A percentile compares a stretch with the other conserved stretches of the same genome.
Conservation (phyloP, 495 filamentous ascomycete species). For the Sordaria brevicollis region DNA sequence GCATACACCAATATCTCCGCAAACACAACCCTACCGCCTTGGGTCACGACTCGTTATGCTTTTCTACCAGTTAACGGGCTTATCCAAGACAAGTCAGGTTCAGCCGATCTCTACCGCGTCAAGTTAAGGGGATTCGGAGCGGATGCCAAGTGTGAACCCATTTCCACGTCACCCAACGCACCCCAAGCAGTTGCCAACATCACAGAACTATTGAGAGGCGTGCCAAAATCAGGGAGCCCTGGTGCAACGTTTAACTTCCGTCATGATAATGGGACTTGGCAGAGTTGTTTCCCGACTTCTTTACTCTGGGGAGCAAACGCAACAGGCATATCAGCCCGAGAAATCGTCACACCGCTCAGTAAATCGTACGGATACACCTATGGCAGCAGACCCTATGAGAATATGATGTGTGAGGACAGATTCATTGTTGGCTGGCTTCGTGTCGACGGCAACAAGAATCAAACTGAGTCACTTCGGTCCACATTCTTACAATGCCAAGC, state of each 20-base stretch:
- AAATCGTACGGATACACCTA: no score
- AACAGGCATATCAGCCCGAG: no score
- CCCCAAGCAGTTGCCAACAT: no score
- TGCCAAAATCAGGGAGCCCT: no score
- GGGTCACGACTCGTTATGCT: constrained; percentile 19
- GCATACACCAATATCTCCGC: constrained; percentile 21
- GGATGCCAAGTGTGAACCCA: no score
- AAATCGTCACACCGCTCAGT: no score
- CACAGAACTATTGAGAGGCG: no score
- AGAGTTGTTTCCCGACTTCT: not conserved
- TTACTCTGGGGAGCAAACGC: not conserved
- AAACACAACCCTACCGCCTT: constrained; percentile 20
- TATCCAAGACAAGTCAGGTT: no score
- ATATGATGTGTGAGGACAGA: not conserved
- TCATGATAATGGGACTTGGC: not conserved
- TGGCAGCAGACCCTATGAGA: no score
- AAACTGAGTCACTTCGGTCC: not conserved
- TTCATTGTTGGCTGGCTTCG: constrained; percentile 18
- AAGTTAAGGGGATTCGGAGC: no score
- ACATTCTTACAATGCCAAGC: constrained; percentile 25
- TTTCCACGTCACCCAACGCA: no score
- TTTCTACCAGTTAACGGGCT: constrained; percentile 32
- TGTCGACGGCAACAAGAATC: not conserved
- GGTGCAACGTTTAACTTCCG: not conserved
- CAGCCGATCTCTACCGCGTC: no score